Evolutionary conservation across 2,329 filamentous ascomycete species (phyloP).

Genomic region (Sporothrix sp.): DNA sequence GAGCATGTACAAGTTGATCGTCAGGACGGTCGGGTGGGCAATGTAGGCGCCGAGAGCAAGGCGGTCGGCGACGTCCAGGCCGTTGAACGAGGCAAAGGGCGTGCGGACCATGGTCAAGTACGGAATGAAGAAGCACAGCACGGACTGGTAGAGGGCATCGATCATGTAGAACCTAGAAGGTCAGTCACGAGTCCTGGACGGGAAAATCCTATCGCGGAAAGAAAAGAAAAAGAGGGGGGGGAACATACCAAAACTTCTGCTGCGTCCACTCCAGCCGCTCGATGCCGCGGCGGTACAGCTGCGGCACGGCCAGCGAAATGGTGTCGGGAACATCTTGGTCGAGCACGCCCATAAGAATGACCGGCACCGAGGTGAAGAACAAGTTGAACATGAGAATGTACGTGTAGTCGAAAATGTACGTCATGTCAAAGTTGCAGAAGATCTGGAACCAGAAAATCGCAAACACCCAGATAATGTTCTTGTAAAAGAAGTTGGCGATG

Average conservation of each 20-base stretch:
- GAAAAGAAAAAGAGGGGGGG: neutral
- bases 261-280: slow-evolving; percentile 96
- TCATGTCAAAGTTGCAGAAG: slow-evolving; percentile 91
- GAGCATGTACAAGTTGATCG: slow-evolving; percentile 89
- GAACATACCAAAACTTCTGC: slow-evolving; percentile 76
- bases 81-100: slow-evolving; percentile 60
- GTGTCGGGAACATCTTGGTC: slow-evolving; percentile 95
- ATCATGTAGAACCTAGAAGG: slow-evolving; percentile 89
- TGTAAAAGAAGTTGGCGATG: slow-evolving; percentile 99
- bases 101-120: slow-evolving; percentile 67
- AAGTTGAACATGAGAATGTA: slow-evolving; percentile 97
- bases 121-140: slow-evolving; percentile 87
- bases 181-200: too few relatives aligned
- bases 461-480: slow-evolving; percentile 98
- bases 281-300: slow-evolving; percentile 91
- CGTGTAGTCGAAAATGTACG: slow-evolving; percentile 94
- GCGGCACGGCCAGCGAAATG: slow-evolving; percentile 86
- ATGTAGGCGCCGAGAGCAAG: slow-evolving; percentile 80
- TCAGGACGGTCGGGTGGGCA: slow-evolving; percentile 71
- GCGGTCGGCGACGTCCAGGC: slow-evolving; percentile 67
- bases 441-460: slow-evolving; percentile 96
- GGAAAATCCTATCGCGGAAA: neutral
- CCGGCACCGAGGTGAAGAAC: slow-evolving; percentile 88
- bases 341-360: slow-evolving; percentile 91
- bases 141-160: slow-evolving; percentile 89